Evolutionary conservation across 2,329 filamentous ascomycete species (phyloP).

Genomic region (Aspergillus sojae): DNA sequence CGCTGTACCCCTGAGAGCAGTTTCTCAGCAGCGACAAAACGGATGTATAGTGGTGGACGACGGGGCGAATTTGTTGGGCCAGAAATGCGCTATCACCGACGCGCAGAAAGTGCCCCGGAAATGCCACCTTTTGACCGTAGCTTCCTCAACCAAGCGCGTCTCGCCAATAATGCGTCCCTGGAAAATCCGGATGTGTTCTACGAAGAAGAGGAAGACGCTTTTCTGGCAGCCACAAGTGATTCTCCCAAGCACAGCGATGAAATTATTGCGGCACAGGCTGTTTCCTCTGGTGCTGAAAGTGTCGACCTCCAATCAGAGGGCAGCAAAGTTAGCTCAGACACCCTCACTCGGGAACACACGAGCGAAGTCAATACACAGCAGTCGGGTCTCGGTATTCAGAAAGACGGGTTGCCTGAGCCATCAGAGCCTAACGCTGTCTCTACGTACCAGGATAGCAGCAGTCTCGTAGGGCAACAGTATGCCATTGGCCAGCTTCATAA

Average conservation of each 20-base stretch:
- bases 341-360: constrained; percentile 27
- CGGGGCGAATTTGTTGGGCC: constrained; percentile 50
- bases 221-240: constrained; percentile 44
- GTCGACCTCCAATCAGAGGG: constrained; percentile 21
- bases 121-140: constrained; percentile 52
- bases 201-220: constrained; percentile 55
- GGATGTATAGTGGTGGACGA: constrained; percentile 53
- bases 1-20: constrained; percentile 35
- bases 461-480: constrained; percentile 6
- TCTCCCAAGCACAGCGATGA: constrained; percentile 26
- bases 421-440: neutral
- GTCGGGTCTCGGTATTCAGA: constrained; percentile 30
- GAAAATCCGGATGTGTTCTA: constrained; percentile 52
- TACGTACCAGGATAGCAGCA: constrained; percentile 7
- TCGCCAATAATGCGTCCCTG: constrained; percentile 42
- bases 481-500: constrained; percentile 19
- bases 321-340: constrained; percentile 30
- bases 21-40: constrained; percentile 44
- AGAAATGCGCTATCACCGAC: constrained; percentile 54
- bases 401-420: constrained; percentile 7
- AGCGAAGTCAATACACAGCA: constrained; percentile 15
- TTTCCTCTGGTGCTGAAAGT: constrained; percentile 18
- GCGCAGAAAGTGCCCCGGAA: constrained; percentile 53
- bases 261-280: constrained; percentile 10
- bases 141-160: constrained; percentile 38